Base-by-base conservation (phyloP, 148 eudicot species). In the Camellia lanceoleosa region DNA sequence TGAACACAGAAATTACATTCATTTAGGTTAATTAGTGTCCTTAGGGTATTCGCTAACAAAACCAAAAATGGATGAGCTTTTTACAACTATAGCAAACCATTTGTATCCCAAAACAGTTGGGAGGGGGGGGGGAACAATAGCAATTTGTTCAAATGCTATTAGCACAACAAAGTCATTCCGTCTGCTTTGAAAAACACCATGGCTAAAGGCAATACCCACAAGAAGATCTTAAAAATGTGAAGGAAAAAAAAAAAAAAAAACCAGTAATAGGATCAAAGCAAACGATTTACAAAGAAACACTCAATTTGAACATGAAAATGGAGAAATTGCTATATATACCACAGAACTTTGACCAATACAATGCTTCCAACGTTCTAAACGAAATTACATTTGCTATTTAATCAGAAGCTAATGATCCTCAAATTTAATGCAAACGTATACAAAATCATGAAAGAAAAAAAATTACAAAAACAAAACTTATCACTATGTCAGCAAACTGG, bases 401-500 rank as follows among this genome's bases (percentile, higher is more conserved):
- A 23, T 30, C 38, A 30, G 38, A 30, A 30, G 38, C 38, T 30
- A 30, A 30, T 30, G 38, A 30, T 30, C 38, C 38, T 30, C 38
- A 30, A 30, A 30, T 30, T 30, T 59, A 3, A 59, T 60, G 64
- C 3, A 60, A 15, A 18, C 5, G 38, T 20, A 19, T 54, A 44
- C 23, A 66, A 13, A 67, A 75, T 47, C 18, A 44, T 15, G 8
- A 58, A 51, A 14, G 7, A 23, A 43, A 11, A 43, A 61, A 72
- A 13, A 18, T 15, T 9, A 19, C 8, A 65, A 70, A 60, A 70
- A 56, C 38, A 44, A n/a, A 64, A 58, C 2, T 60, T 7, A 62
- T 69, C 64, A 19, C 55, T 44, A 49, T 76, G 76, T 84, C 81
- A 85, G 80, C 74, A 80, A 85, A 92, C 92, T 78, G 86, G 88